phyloP scores from a whole-genome alignment of 2,329 filamentous ascomycete genomes.

The Beauveria caledonica region DNA sequence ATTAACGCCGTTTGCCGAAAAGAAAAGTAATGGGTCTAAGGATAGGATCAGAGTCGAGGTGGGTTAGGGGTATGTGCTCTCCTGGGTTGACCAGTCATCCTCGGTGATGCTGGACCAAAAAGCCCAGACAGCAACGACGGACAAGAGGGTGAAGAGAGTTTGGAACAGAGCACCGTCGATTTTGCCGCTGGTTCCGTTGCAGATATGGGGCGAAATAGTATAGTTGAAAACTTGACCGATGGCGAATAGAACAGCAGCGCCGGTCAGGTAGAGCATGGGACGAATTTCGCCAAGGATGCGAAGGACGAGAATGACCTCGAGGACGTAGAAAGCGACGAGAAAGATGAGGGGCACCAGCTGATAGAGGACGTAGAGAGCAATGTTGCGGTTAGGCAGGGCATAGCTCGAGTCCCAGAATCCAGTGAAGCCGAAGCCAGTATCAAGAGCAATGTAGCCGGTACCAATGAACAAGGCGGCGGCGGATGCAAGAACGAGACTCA shows the following conservation, averaged over 20 bases:
- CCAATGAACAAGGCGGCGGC: conserved; percentile 70
- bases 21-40: conserved; percentile 11
- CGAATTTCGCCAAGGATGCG: conserved; percentile 78
- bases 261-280: conserved; percentile 82
- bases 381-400: conserved; percentile 56
- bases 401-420: conserved; percentile 61
- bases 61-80: conserved; percentile 31
- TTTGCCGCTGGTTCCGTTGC: conserved; percentile 70
- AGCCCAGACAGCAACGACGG: conserved; percentile 77
- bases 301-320: conserved; percentile 78
- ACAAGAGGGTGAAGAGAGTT: conserved; percentile 80
- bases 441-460: conserved; percentile 90
- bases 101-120: conserved; percentile 99
- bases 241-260: conserved; percentile 73
- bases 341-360: conserved; percentile 84
- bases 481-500: conserved; percentile 67
- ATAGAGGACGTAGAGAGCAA: conserved; percentile 89
- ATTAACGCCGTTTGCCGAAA: conserved; percentile 17
- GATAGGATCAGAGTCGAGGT: background rate
- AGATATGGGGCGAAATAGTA: conserved; percentile 84
- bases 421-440: conserved; percentile 84
- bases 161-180: conserved; percentile 93
- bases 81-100: conserved; percentile 79
- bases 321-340: conserved; percentile 75
- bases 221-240: conserved; percentile 96